Base-by-base conservation (phyloP, 371 early-diverging fungal genomes). In the Rhizopus stolonifer region DNA sequence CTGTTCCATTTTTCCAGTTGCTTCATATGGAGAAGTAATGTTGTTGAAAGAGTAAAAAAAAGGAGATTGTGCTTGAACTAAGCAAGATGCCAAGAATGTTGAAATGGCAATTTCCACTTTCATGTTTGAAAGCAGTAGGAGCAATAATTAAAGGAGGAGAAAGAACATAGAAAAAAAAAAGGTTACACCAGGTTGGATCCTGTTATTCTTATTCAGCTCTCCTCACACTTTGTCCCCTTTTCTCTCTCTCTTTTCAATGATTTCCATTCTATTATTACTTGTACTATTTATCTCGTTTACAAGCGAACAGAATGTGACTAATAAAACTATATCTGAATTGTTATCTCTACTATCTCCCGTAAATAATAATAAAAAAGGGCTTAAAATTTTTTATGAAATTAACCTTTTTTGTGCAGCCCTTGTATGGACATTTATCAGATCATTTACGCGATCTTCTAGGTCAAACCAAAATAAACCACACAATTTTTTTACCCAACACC, bases 1-100 rank as follows among this genome's bases (percentile, higher is more conserved):
- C 43, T 71, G 70, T 26, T 71, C 72, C 74, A 77, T 77, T 60
- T 67, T 73, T 25, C 77, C 77, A 2, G 67, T 51, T 15, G 36
- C 53, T 25, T 60, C 58, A 60, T 67, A 61, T 36, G 58, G 49
- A 6, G 73, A 66, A 40, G 47, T 33, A 46, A 42, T 25, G 39
- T 42, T 21, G 4, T 51, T 24, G 8, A 39, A 47, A 40, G 50
- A 55, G 22, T 61, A 51, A 17, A 39, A 56, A 32, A 61, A 61
- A n/a, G 62, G 74, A 2, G 72, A 63, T 57, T 63, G 68, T 34
- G 39, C 32, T 18, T 58, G 49, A 17, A 19, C 43, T 34, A 13
- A 14, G 6, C 21, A 49, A 31, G 31, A 26, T 13, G 26, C 18
- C 1, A 32, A 18, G 7, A 31, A 19, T 24, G 39, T 22, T 21